Evolutionary conservation across 768 basidiomycete genomes (phyloP).

Genomic region (Tricholoma bakamatsutake): DNA sequence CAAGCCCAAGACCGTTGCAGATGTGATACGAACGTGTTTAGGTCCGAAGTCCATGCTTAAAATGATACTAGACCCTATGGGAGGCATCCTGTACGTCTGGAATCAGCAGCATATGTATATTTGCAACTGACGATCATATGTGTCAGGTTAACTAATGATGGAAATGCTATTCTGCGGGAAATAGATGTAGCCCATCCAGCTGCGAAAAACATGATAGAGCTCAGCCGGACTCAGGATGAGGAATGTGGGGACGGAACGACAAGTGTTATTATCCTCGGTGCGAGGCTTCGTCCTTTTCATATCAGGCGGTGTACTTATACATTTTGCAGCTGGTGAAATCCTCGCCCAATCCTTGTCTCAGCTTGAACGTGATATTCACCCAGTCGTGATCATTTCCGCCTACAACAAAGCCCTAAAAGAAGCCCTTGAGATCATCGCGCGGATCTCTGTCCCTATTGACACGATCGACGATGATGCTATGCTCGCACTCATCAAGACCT

Average conservation of each 20-base stretch:
- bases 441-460: conserved; percentile 88
- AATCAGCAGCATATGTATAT: not conserved
- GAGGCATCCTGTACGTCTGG: conserved; percentile 79
- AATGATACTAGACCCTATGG: conserved; percentile 99
- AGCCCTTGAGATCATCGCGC: conserved; percentile 82
- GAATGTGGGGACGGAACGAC: conserved; percentile 99
- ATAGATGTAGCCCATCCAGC: conserved; percentile 99
- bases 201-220: conserved; percentile 99
- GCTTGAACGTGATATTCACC: conserved; percentile 95
- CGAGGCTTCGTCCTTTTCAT: conserved; percentile 13
- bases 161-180: conserved; percentile 97
- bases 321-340: conserved; percentile 79
- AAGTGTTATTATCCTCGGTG: conserved; percentile 95
- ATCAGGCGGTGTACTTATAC: not conserved
- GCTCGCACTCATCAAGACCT: conserved; percentile 96
- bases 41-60: conserved; percentile 99
- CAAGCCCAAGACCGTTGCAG: conserved; percentile 77
- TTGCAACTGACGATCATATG: conserved; percentile 3
- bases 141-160: conserved; percentile 91
- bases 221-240: conserved; percentile 96
- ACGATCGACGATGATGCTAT: conserved; percentile 81
- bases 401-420: conserved; percentile 96
- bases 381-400: conserved; percentile 97
- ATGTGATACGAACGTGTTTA: conserved; percentile 95
- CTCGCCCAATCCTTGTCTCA: conserved; percentile 91